phyloP scores from a whole-genome alignment of 179 eudicot species.

The Sideroxylon spinosum region DNA sequence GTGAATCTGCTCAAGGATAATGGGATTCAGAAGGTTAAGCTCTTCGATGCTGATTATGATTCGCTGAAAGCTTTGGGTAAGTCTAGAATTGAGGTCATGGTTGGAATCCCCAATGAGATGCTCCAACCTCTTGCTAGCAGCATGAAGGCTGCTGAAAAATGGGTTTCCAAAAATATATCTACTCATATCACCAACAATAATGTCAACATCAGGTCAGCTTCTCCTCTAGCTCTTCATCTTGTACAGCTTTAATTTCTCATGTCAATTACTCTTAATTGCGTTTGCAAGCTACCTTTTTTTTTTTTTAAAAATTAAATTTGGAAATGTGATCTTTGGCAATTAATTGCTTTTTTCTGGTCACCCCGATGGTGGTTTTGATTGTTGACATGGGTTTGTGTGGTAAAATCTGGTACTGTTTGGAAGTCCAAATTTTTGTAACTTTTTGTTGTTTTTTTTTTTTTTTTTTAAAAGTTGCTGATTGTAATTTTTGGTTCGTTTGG shows the following conservation, averaged over 20 bases:
- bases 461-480: too few species aligned
- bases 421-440: too few species aligned
- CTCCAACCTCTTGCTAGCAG: slow-evolving; percentile 60
- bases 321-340: not conserved
- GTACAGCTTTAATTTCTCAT: not conserved
- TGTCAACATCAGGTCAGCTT: slow-evolving; percentile 77
- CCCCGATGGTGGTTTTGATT: not conserved
- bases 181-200: slow-evolving; percentile 42
- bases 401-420: not conserved
- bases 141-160: slow-evolving; percentile 73
- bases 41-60: slow-evolving; percentile 85
- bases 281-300: not conserved
- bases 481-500: too few species aligned
- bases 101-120: slow-evolving; percentile 97
- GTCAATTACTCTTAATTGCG: not conserved
- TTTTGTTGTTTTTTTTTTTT: too few species aligned
- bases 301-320: not conserved
- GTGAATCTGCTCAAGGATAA: slow-evolving; percentile 75
- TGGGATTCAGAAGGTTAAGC: slow-evolving; percentile 81
- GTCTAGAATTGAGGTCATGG: slow-evolving; percentile 85
- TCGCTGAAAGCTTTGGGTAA: slow-evolving; percentile 59
- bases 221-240: not conserved
- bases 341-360: not conserved
- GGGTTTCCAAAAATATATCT: slow-evolving; percentile 80
- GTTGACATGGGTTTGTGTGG: not conserved